Percentiles rank a stretch among this genome's conserved stretches.
These are phyloP conservation scores for Sarocladium brachiariae DNA, from an alignment of 2,329 filamentous ascomycete genomes.

Conservation along the genomic window DNA sequence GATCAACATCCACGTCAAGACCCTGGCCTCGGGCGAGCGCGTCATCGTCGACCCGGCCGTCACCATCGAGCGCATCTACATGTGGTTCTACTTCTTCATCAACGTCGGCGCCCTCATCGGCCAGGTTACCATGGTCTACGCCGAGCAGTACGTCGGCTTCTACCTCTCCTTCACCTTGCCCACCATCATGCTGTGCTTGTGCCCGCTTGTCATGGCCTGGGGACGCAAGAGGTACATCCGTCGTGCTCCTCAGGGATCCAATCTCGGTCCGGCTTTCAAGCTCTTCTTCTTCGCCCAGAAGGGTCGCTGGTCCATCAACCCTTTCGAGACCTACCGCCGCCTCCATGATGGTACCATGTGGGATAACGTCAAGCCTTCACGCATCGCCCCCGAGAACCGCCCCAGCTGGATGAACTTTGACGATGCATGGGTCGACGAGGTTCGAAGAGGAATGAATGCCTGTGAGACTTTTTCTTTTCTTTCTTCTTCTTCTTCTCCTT, in stretches of 20 bases:
- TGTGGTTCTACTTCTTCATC: constrained; percentile 67
- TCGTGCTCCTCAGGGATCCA: constrained; percentile 57
- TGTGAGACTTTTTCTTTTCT: too few species aligned
- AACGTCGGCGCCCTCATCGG: constrained; percentile 61
- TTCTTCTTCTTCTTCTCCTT: too few species aligned
- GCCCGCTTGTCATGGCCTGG: constrained; percentile 55
- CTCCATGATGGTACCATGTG: constrained; percentile 54
- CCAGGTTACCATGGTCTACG: constrained; percentile 62
- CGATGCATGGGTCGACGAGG: constrained; percentile 72
- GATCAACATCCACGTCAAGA: constrained; percentile 46
- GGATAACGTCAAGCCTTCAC: constrained; percentile 62
- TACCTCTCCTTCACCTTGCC: constrained; percentile 65
- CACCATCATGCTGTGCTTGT: constrained; percentile 56
- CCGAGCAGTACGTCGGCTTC: constrained; percentile 69
- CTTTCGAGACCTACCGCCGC: constrained; percentile 50
- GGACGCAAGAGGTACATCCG: constrained; percentile 52
- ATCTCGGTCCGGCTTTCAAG: constrained; percentile 57
- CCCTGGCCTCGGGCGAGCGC: constrained; percentile 47
- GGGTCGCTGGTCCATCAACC: constrained; percentile 63
- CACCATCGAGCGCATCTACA: constrained; percentile 57
- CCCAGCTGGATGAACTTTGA: constrained; percentile 72
- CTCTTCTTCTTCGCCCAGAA: constrained; percentile 58
- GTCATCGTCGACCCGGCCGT: constrained; percentile 60
- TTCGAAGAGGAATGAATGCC: constrained; percentile 59
- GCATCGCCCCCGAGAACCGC: constrained; percentile 44